These are phyloP conservation scores for Stemphylium lycopersici DNA, from an alignment of 2,329 filamentous ascomycete genomes.

Conservation along the genomic window DNA sequence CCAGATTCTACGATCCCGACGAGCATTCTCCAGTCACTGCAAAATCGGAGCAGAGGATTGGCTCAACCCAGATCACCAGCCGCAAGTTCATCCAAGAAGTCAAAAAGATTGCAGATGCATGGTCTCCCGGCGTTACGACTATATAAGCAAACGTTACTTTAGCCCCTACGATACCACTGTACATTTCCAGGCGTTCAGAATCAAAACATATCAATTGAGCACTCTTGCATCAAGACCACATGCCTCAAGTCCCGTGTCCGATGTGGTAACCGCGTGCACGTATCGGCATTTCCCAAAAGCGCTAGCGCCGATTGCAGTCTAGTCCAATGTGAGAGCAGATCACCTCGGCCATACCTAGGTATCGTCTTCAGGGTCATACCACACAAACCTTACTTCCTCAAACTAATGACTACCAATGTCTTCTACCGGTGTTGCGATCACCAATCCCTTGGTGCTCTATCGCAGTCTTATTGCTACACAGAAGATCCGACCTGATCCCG, in stretches of 20 bases:
- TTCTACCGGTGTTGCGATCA: constrained; percentile 54
- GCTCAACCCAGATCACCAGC: constrained; percentile 75
- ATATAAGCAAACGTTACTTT: constrained; percentile 53
- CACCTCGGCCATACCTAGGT: constrained; percentile 26
- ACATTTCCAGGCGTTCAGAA: constrained; percentile 37
- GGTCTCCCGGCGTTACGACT: constrained; percentile 74
- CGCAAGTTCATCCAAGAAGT: constrained; percentile 81
- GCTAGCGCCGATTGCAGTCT: constrained; percentile 33
- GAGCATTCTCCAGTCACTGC: constrained; percentile 70
- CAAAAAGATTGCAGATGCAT: constrained; percentile 81
- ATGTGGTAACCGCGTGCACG: neutral
- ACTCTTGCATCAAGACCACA: neutral
- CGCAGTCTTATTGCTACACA: constrained; percentile 71
- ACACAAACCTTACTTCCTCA: constrained; percentile 9
- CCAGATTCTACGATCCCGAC: constrained; percentile 82
- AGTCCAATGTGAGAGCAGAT: constrained; percentile 25
- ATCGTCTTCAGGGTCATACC: constrained; percentile 11
- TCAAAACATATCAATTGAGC: neutral
- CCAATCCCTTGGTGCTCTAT: constrained; percentile 78
- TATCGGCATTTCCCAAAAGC: constrained; percentile 16
- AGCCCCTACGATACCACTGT: constrained; percentile 26
- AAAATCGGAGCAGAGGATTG: constrained; percentile 52
- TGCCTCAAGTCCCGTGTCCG: neutral
- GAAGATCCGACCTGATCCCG: constrained; percentile 70
- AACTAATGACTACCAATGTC: constrained; percentile 42